A percentile compares a stretch with the other conserved stretches of the same genome.
phyloP scores from a whole-genome alignment of 139 green algal species.

The Tetraselmis chui region DNA sequence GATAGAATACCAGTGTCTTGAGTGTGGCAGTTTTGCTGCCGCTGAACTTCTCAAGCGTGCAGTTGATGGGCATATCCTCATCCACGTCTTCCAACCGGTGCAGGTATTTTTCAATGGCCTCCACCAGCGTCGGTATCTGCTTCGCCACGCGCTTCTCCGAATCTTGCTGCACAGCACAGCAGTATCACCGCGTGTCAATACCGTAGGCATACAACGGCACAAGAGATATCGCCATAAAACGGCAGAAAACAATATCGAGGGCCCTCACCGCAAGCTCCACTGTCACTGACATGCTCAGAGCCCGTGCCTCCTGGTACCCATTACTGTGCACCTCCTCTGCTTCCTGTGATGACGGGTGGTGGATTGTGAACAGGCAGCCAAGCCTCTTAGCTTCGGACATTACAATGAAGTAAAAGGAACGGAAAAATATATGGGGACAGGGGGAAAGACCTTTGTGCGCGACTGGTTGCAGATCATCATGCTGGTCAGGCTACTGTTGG shows the following conservation, averaged over 20 bases:
- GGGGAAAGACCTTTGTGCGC: background rate
- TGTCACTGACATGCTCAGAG: background rate
- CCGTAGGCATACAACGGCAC: too few species aligned
- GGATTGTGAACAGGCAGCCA: too few species aligned
- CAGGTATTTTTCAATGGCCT: background rate
- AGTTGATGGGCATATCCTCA: background rate
- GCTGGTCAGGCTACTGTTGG: background rate
- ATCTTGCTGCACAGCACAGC: too few species aligned
- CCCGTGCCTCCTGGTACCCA: background rate
- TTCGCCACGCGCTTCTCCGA: background rate
- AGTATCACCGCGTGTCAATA: too few species aligned
- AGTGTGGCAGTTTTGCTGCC: background rate
- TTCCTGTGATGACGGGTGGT: background rate
- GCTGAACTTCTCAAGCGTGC: background rate
- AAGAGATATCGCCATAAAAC: too few species aligned
- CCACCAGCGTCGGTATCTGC: background rate
- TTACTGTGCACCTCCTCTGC: background rate
- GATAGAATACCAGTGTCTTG: background rate
- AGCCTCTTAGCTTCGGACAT: too few species aligned
- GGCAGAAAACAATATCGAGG: too few species aligned
- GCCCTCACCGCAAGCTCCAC: background rate
- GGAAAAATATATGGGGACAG: too few species aligned
- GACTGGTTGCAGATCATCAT: background rate
- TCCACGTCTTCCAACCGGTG: background rate
- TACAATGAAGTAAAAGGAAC: too few species aligned